Evolutionary conservation across 2,329 filamentous ascomycete species (phyloP).

Genomic region (Pseudocercospora pini-densiflorae): DNA sequence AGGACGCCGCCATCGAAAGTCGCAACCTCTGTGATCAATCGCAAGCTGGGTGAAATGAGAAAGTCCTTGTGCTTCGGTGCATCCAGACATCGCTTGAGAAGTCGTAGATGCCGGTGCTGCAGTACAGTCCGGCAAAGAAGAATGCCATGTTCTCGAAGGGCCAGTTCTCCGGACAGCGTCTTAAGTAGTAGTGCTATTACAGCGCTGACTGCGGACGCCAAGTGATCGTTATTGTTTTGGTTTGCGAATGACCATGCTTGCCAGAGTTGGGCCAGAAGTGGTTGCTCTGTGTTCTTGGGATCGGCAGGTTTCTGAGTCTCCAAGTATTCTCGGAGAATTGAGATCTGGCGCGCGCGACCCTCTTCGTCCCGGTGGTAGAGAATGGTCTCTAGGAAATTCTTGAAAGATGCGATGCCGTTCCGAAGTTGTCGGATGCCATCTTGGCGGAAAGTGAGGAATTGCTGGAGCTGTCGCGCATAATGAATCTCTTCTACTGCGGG

Average conservation of each 20-base stretch:
- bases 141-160: conserved; percentile 75
- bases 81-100: conserved; percentile 78
- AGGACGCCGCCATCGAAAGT: conserved; percentile 83
- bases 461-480: conserved; percentile 68
- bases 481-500: conserved; percentile 63
- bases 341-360: conserved; percentile 54
- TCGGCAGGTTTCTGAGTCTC: conserved; percentile 59
- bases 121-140: conserved; percentile 81
- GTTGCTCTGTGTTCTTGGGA: conserved; percentile 59
- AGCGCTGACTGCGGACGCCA: conserved; percentile 80
- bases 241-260: conserved; percentile 86
- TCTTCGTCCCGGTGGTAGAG: conserved; percentile 60
- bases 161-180: conserved; percentile 72
- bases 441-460: conserved; percentile 70
- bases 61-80: conserved; percentile 83
- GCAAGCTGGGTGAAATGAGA: conserved; percentile 84
- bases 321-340: conserved; percentile 72
- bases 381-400: conserved; percentile 68
- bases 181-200: conserved; percentile 81
- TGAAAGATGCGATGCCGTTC: conserved; percentile 73
- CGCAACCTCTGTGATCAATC: conserved; percentile 83
- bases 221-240: conserved; percentile 76
- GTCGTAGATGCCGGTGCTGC: conserved; percentile 77
- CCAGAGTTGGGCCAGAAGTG: conserved; percentile 78
- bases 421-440: conserved; percentile 66